Base-by-base conservation (phyloP, 192 early-diverging fungal species). In the Entomortierella chlamydospora region DNA sequence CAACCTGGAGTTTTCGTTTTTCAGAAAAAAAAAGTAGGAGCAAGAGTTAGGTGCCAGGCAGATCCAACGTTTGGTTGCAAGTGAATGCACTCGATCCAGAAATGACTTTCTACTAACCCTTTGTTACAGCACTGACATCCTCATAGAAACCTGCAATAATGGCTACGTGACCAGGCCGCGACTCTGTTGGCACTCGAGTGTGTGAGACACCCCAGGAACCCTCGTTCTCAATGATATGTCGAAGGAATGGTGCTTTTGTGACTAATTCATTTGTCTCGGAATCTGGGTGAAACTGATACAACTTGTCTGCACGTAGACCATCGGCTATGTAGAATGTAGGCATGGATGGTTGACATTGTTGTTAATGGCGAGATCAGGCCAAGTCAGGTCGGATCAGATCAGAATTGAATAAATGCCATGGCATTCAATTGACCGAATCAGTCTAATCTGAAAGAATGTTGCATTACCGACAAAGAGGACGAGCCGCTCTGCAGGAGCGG, bases 111-210 rank as follows among this genome's bases (percentile, higher is more conserved):
- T 11, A 10, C 51, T 42, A 61, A 93, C 93, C 96, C 82, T 94
- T 96, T 8, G 96, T 98, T 25, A 98, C 97, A 4, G 97, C 97
- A 83, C 95, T 96, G 53, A 97, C 96, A 84, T 98, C 97, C 81
- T 98, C 97, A 83, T 98, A 98, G 78, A 98, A 96, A 8, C 97
- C 97, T 17, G 96, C 97, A 85, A 98, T 97, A 33, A 97, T 87
- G 25, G 97, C 97, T n/a, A 98, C 96, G 77, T 98, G 97, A 10
- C 97, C 96, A 28, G 97, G 97, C 17, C 97, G 86, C 57, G 93
- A 95, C 85, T 98, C 97, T 31, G 97, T 98, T 25, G 97, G 97
- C 28, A 98, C 95, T 31, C 94, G 91, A 10, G 97, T 98, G 70
- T 95, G 94, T 37, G 93, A 94, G 23, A 95, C 89, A 29, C 93